Conservation (phyloP, 768 basidiomycete species). For the Paxillus ammoniavirescens region DNA sequence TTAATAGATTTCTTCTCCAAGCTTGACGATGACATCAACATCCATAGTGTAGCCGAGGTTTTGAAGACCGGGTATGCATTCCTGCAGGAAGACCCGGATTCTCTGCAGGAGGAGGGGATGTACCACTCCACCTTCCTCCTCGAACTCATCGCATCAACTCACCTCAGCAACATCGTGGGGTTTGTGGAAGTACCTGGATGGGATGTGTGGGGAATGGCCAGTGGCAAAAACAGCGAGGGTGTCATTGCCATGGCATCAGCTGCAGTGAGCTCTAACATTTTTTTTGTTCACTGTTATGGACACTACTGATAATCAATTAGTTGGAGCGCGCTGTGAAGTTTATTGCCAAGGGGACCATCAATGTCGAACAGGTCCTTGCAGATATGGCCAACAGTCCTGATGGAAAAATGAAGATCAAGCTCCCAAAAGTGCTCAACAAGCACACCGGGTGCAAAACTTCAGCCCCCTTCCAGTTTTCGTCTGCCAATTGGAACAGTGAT, state of each 20-base stretch:
- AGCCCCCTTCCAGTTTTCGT: not conserved
- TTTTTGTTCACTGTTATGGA: not conserved
- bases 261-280: slow-evolving; percentile 4
- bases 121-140: slow-evolving; percentile 4
- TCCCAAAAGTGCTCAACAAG: slow-evolving; percentile 6
- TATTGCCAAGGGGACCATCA: not conserved
- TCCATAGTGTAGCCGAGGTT: not conserved
- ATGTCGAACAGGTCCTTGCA: not conserved
- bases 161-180: not conserved
- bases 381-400: not conserved
- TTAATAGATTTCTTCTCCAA: slow-evolving; percentile 4
- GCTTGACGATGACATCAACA: not conserved
- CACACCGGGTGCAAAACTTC: not conserved
- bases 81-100: slow-evolving; percentile 3
- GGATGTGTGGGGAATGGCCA: not conserved
- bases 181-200: not conserved
- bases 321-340: slow-evolving; percentile 1
- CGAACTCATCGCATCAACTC: not conserved
- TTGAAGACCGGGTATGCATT: not conserved
- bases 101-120: not conserved
- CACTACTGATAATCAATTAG: not conserved
- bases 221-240: not conserved
- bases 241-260: not conserved
- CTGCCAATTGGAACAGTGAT: not conserved
- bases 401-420: slow-evolving; percentile 1